Evolutionary conservation across 352 stramenopile species (phyloP), one percentile per base, ranked within the genome.

Genomic region (Phytophthora brassicae): DNA sequence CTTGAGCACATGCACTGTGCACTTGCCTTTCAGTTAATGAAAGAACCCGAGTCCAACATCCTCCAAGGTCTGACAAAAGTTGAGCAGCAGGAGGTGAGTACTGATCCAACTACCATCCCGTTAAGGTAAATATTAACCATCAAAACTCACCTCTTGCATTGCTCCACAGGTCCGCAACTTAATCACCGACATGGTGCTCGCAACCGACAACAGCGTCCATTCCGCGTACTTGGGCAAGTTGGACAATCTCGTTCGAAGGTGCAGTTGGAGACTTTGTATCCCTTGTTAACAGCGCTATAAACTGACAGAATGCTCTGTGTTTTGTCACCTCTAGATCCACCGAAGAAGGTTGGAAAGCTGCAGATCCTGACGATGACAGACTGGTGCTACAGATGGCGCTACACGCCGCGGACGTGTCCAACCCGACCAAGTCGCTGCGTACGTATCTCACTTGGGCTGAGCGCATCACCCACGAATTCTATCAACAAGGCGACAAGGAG

Each of bases 401-500:
- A 8, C 88, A 97, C 42, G 76, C 88, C n/a, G 87, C 94, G 2
- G 96, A 99, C 73, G 92, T 99, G 35, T 98, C 90, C 19, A 98
- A 98, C 64, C 89, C 89, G 36, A 81, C 87, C 48, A 97, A 97
- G 73, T 67, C 88, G 17, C 79, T 86, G 61, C 61, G 60, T 4
- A 67, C 95, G 17, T 90, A 87, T 53, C 77, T 84, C 48, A 76
- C 86, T 41, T 98, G 94, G 95, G 75, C 88, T 1, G 84, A 96
- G 55, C 83, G 89, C 31, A 96, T 98, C 53, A 83, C 91, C 53
- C 63, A 90, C 46, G 96, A 99, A 72, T 98, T 98, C 60, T 98
- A 97, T 60, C 66, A 87, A 33, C 95, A 98, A 75, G 96, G 96
- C 23, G 95, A 99, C 69, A 92, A 94, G 58, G 96, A 98, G 64